These are phyloP conservation scores for Mortierella sp. DNA, from an alignment of 371 early-diverging fungal species.

Conservation along the genomic window DNA sequence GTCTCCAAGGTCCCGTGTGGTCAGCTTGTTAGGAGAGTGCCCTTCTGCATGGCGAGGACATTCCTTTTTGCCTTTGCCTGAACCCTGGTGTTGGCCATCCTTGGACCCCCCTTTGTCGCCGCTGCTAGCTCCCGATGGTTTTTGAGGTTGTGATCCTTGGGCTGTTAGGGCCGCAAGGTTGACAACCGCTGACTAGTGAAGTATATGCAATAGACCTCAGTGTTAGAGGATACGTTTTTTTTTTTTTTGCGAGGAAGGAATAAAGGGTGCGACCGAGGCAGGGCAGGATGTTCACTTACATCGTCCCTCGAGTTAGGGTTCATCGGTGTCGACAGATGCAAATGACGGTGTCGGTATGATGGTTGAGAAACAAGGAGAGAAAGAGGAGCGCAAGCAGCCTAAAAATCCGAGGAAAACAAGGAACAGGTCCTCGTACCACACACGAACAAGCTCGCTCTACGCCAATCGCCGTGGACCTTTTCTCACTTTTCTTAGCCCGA, in stretches of 20 bases:
- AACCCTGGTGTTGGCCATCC: neutral
- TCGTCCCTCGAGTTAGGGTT: slow-evolving; percentile 15
- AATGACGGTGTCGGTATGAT: neutral
- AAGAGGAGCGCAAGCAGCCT: neutral
- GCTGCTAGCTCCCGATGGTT: neutral
- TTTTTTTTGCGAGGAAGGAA: no score
- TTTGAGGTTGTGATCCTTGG: slow-evolving; percentile 17
- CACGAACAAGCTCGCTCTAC: no score
- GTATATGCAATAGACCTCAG: neutral
- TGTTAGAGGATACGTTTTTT: neutral
- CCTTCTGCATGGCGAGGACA: slow-evolving; percentile 48
- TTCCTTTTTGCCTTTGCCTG: slow-evolving; percentile 2
- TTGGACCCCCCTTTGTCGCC: neutral
- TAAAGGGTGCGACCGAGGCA: neutral
- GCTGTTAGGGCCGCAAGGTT: slow-evolving; percentile 32
- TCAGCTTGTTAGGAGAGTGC: slow-evolving; percentile 29
- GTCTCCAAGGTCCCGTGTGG: slow-evolving; percentile 27
- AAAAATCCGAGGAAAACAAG: neutral
- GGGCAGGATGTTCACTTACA: slow-evolving; percentile 7
- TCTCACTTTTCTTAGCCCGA: no score
- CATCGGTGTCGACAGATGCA: slow-evolving; percentile 10
- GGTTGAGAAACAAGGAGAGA: neutral
- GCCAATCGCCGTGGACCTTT: no score
- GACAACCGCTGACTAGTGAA: slow-evolving; percentile 25
- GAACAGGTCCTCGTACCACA: no score